phyloP scores from a whole-genome alignment of 2,329 filamentous ascomycete species.

The Fusarium torulosum region DNA sequence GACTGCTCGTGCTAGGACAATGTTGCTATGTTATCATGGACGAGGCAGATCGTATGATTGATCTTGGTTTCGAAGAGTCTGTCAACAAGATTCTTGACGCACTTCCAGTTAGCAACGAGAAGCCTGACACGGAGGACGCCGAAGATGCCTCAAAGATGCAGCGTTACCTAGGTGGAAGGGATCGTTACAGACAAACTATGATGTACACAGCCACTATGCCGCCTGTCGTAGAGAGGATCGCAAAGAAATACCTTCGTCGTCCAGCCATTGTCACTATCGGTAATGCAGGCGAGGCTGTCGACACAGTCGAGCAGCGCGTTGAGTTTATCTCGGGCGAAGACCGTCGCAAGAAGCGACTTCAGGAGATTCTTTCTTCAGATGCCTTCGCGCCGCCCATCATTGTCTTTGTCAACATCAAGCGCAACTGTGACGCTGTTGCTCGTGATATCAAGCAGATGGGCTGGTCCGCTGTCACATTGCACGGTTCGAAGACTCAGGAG shows the following conservation, averaged over 20 bases:
- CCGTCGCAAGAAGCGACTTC: conserved; percentile 94
- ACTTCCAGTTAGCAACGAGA: conserved; percentile 91
- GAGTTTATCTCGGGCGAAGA: conserved; percentile 93
- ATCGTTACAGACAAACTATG: conserved; percentile 96
- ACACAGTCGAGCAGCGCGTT: conserved; percentile 97
- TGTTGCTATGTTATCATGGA: conserved; percentile 99
- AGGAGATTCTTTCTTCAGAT: conserved; percentile 84
- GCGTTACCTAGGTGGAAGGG: conserved; percentile 77
- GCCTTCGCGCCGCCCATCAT: conserved; percentile 93
- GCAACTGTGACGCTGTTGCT: conserved; percentile 95
- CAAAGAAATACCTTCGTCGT: conserved; percentile 93
- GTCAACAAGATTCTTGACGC: conserved; percentile 98
- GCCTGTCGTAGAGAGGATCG: conserved; percentile 89
- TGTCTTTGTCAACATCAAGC: conserved; percentile 99
- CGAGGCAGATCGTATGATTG: conserved; percentile 99
- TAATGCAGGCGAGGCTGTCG: conserved; percentile 93
- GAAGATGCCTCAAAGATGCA: conserved; percentile 90
- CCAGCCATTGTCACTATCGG: conserved; percentile 96
- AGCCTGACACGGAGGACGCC: conserved; percentile 92
- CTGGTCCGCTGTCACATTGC: conserved; percentile 88
- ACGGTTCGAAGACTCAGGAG: conserved; percentile 97
- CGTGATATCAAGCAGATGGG: conserved; percentile 95
- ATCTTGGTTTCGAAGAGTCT: conserved; percentile 96
- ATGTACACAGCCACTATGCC: conserved; percentile 99
- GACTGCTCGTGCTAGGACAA: conserved; percentile 91